Base-by-base conservation (phyloP, 495 filamentous ascomycete genomes). In the Annulohypoxylon bovei region DNA sequence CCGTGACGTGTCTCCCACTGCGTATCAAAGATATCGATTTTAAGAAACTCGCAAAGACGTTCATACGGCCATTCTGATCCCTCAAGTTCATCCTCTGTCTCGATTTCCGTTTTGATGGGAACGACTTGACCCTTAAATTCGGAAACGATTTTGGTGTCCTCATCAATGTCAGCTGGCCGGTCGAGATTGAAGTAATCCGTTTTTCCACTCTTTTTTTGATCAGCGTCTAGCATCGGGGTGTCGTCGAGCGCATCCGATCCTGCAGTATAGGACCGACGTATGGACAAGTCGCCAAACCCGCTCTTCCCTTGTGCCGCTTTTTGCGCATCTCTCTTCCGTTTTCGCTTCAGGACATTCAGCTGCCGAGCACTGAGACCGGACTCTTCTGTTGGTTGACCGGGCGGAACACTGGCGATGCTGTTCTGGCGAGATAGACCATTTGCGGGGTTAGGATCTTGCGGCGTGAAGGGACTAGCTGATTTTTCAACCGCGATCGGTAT, bases 1-100 rank as follows among this genome's bases (percentile, higher is more conserved):
- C 95, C 95, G 80, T 99, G 95, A n/a, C 95, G 90, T 33, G 94
- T 92, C 79, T 99, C 95, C 95, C 95, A 99, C 71, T 93, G 89
- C 3, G 89, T 84, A 82, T 99, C 95, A 70, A 99, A 97, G 12
- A 99, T 84, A 77, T 99, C 95, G 47, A 97, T 85, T 68, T 89
- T 93, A 52, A 99, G 86, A 71, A 97, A 91, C 69, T 98, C 95
- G 79, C 94, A 98, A 59, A 98, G 89, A 53, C 92, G 89, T 70
- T 98, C 94, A 74, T 89, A 95, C 3, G 95, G 95, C 95, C 95
- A 99, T 75, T 93, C 92, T n/a, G 86, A 83, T 18, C 93, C 93
- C 62, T 94, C 89, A 59, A 92, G 85, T 71, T 90, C 88, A 5
- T 90, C 83, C 44, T 94, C 92, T 22, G 85, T 80, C 70, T 90